phyloP scores from a whole-genome alignment of 2,329 filamentous ascomycete species.

The Paradendryphiella salina region DNA sequence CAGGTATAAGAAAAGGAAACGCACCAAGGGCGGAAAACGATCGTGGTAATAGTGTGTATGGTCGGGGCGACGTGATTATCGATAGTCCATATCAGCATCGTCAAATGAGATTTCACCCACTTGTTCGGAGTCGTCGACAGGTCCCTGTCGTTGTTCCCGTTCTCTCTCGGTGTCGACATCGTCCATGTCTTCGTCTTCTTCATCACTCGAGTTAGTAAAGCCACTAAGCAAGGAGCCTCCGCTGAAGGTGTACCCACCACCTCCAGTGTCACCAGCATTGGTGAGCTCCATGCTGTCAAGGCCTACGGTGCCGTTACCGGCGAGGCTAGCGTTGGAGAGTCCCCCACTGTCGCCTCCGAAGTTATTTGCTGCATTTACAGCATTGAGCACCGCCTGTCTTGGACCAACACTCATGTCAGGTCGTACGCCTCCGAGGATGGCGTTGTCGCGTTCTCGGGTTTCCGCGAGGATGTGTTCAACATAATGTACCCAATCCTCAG shows the following conservation, averaged over 20 bases:
- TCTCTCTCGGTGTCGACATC: conserved; percentile 74
- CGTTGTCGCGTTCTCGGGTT: conserved; percentile 93
- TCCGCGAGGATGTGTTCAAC: conserved; percentile 91
- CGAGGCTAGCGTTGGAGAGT: conserved; percentile 79
- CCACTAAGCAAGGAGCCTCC: conserved; percentile 79
- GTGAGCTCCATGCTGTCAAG: conserved; percentile 68
- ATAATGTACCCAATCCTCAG: conserved; percentile 89
- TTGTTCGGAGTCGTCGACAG: conserved; percentile 63
- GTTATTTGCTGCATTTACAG: conserved; percentile 60
- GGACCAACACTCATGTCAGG: conserved; percentile 87
- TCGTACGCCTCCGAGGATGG: conserved; percentile 92
- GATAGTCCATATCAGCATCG: conserved; percentile 64
- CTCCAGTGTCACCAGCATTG: conserved; percentile 66
- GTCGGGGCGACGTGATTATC: conserved; percentile 48
- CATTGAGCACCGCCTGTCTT: conserved; percentile 67
- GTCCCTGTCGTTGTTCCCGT: conserved; percentile 46
- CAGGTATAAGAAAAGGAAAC: conserved; percentile 36
- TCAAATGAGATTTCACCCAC: conserved; percentile 67
- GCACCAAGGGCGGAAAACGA: conserved; percentile 45
- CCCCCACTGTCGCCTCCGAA: conserved; percentile 53
- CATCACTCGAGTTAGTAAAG: conserved; percentile 92
- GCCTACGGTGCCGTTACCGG: conserved; percentile 60
- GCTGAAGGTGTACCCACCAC: conserved; percentile 73
- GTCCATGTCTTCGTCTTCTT: conserved; percentile 93
- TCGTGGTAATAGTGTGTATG: conserved; percentile 36